A percentile compares a stretch with the other conserved stretches of the same genome.
Conservation (phyloP, 1,284 basidiomycete genomes). For the Hymenochaete sp. region DNA sequence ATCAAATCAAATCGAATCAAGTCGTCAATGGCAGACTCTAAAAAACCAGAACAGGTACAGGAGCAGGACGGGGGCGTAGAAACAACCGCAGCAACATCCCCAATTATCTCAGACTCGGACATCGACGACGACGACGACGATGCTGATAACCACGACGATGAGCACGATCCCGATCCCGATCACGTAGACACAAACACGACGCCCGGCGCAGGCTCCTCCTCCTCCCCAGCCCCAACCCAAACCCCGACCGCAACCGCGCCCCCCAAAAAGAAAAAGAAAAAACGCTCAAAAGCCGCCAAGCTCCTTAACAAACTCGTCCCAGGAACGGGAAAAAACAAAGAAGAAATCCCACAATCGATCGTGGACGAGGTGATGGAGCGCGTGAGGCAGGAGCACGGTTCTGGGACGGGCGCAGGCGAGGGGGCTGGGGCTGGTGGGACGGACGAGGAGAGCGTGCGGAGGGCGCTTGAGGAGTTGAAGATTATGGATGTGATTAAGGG, state of each 20-base stretch:
- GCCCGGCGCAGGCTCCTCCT: conserved; percentile 25
- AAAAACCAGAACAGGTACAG: no score
- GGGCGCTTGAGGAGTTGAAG: conserved; percentile 59
- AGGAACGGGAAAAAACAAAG: no score
- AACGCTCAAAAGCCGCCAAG: conserved; percentile 56
- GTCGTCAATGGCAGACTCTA: no score
- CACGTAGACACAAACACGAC: conserved; percentile 22
- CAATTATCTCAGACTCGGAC: conserved; percentile 25
- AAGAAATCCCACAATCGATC: conserved; percentile 48
- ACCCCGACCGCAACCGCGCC: no score
- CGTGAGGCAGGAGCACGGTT: conserved; percentile 48
- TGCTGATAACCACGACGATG: conserved; percentile 31
- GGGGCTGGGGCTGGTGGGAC: conserved; percentile 40
- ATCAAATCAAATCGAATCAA: no score
- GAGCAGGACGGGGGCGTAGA: conserved; percentile 19
- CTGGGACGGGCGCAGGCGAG: no score
- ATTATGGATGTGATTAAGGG: conserved; percentile 67
- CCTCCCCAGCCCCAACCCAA: no score
- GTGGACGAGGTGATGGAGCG: conserved; percentile 52
- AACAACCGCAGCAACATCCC: conserved; percentile 24
- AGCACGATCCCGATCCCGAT: conserved; percentile 24
- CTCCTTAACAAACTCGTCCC: conserved; percentile 39
- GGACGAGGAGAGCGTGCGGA: conserved; percentile 50
- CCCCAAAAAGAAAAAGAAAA: conserved; percentile 71
- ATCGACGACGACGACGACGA: conserved; percentile 24